These are phyloP conservation scores for Tolypocladium album DNA, from an alignment of 2,329 filamentous ascomycete species.

Conservation along the genomic window DNA sequence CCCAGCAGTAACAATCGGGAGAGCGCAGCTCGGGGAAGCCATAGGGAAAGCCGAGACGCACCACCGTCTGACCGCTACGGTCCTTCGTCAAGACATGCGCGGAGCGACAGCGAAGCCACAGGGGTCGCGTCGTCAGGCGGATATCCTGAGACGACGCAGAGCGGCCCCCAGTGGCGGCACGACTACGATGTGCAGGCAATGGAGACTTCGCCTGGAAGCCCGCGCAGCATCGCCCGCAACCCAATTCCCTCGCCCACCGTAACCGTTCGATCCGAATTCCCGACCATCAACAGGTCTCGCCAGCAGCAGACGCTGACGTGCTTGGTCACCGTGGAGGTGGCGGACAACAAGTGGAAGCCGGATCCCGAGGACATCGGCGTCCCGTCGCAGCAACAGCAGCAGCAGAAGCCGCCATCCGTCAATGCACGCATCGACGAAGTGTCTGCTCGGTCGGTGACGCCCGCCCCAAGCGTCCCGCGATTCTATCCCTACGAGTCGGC, in stretches of 20 bases:
- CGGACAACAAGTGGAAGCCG: slow-evolving; percentile 82
- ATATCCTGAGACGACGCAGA: slow-evolving; percentile 67
- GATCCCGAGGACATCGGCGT: slow-evolving; percentile 69
- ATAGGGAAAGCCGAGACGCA: slow-evolving; percentile 40
- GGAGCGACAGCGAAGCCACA: slow-evolving; percentile 71
- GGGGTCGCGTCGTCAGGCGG: slow-evolving; percentile 66
- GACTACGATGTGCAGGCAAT: slow-evolving; percentile 96
- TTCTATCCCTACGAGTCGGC: slow-evolving; percentile 65
- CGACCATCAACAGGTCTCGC: slow-evolving; percentile 80
- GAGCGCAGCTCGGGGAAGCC: slow-evolving; percentile 25
- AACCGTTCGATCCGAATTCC: slow-evolving; percentile 94
- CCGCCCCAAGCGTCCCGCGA: slow-evolving; percentile 43
- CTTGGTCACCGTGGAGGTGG: slow-evolving; percentile 84
- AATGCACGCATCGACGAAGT: slow-evolving; percentile 38
- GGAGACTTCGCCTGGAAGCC: slow-evolving; percentile 73
- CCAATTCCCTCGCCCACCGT: slow-evolving; percentile 85
- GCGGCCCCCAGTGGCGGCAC: slow-evolving; percentile 61
- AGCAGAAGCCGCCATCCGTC: slow-evolving; percentile 27
- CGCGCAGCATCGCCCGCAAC: slow-evolving; percentile 62
- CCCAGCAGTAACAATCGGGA: slow-evolving; percentile 15
- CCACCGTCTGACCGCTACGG: slow-evolving; percentile 32
- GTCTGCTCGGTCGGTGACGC: slow-evolving; percentile 48
- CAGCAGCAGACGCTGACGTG: slow-evolving; percentile 95
- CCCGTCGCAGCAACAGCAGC: slow-evolving; percentile 30
- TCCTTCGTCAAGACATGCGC: slow-evolving; percentile 44